Evolutionary conservation across 495 filamentous ascomycete genomes (phyloP).

Genomic region (Aeminium ludgeri): DNA sequence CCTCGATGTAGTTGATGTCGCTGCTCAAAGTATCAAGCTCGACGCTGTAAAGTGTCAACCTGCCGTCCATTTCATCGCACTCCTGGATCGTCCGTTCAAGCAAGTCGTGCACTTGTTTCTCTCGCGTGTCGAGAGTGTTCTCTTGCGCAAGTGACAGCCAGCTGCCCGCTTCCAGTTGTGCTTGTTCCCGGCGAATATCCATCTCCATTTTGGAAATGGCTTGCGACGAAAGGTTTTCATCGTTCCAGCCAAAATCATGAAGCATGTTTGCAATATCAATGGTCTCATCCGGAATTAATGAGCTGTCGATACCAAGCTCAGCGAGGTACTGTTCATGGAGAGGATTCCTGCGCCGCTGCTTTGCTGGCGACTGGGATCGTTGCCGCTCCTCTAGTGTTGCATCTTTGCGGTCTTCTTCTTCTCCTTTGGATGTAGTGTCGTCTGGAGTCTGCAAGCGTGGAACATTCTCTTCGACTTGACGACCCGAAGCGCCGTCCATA

Average conservation of each 20-base stretch:
- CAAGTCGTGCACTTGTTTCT: slow-evolving; percentile 62
- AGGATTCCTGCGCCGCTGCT: slow-evolving; percentile 43
- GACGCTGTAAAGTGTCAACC: slow-evolving; percentile 83
- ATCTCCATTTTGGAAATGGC: slow-evolving; percentile 69
- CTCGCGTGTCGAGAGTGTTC: slow-evolving; percentile 65
- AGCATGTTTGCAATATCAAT: slow-evolving; percentile 62
- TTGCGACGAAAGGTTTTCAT: slow-evolving; percentile 47
- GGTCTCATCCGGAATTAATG: slow-evolving; percentile 48
- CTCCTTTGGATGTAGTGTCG: slow-evolving; percentile 8
- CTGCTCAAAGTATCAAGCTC: slow-evolving; percentile 86
- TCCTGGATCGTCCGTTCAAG: slow-evolving; percentile 80
- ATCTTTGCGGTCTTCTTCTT: slow-evolving; percentile 3
- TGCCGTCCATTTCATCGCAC: slow-evolving; percentile 86
- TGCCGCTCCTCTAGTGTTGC: slow-evolving; percentile 6
- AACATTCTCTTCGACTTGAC: slow-evolving; percentile 3
- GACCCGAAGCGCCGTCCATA: slow-evolving; percentile 5
- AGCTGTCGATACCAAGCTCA: slow-evolving; percentile 54
- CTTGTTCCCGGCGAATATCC: slow-evolving; percentile 73
- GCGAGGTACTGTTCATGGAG: slow-evolving; percentile 67
- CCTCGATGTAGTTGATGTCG: slow-evolving; percentile 91
- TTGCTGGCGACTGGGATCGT: slow-evolving; percentile 6
- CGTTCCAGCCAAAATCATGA: slow-evolving; percentile 82
- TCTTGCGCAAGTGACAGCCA: slow-evolving; percentile 39
- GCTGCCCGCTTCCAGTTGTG: slow-evolving; percentile 76
- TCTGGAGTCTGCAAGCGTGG: slow-evolving; percentile 24